Base-by-base conservation (phyloP, 2,329 filamentous ascomycete genomes). In the Microdochium trichocladiopsis region DNA sequence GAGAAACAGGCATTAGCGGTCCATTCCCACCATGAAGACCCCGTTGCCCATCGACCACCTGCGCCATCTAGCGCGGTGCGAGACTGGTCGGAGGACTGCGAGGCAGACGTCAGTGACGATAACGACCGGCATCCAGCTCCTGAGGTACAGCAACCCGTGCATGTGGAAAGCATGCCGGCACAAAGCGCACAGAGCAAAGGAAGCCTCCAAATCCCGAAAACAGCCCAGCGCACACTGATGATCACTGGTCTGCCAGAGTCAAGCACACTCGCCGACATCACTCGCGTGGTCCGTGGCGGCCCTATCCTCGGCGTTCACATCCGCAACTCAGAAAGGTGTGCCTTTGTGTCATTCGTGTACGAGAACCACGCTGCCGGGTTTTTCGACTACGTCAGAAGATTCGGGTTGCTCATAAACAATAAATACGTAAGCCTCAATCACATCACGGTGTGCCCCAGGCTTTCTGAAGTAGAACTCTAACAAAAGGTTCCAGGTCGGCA, bases 261-360 rank as follows among this genome's bases (percentile, higher is more conserved):
- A 2, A 79, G 78, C 14, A 87, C 82, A 0, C 81, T 88, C 61
- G 75, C 75, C 48, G 87, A 94, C 56, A 70, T 94, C 53, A 76
- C 79, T 2, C 74, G 76, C 22, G 76, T 77, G 11, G 70, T 94
- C 50, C 82, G 85, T 53, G 89, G 90, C 23, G 90, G 89, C 1
- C 74, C 80, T 56, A 60, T 95, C 11, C 66, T 92, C 11, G 86
- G 90, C 56, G 72, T 93, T 41, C 86, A 79, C 58, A 59, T 91
- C 48, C 80, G 82, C 28, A 63, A 60, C 9, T 68, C 78, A 43
- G 83, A 90, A 50, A 78, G 78, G 28, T 72, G 72, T 47, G 87
- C 82, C 3, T 79, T 76, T 43, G 74, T 94, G 2, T 88, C 89
- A 0, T 94, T 94, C 63, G 72, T 89, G 6, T 75, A 83, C 50